Conservation (phyloP, 306 rosid genomes). For the Cicer pinnatifidum region DNA sequence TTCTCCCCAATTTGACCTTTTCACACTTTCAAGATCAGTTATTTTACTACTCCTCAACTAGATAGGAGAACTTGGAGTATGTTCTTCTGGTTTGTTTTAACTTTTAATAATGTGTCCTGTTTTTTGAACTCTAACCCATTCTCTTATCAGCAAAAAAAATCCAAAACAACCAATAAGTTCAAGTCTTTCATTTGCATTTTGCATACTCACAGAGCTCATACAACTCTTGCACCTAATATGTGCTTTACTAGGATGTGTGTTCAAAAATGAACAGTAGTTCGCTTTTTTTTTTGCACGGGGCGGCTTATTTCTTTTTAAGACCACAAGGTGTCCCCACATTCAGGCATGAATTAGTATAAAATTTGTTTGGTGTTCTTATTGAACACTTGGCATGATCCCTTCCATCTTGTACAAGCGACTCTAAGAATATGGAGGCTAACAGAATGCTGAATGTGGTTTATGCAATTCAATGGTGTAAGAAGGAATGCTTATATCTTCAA, state of each 20-base stretch:
- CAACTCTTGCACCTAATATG: slow-evolving; percentile 2
- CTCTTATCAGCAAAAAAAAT: neutral
- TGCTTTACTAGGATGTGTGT: neutral
- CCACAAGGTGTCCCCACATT: slow-evolving; percentile 11
- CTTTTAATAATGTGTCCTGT: neutral
- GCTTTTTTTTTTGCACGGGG: neutral
- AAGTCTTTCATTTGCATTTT: neutral
- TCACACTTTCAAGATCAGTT: slow-evolving; percentile 1
- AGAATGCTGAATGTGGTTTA: slow-evolving; percentile 9
- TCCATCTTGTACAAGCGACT: slow-evolving; percentile 4
- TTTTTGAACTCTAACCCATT: neutral
- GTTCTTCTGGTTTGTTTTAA: neutral
- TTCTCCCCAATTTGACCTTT: slow-evolving; percentile 11
- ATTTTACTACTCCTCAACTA: neutral
- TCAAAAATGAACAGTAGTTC: neutral
- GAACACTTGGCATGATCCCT: slow-evolving; percentile 1
- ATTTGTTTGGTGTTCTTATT: neutral
- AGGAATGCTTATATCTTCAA: slow-evolving; percentile 4
- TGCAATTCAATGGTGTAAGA: neutral
- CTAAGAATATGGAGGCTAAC: slow-evolving; percentile 27
- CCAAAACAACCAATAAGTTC: neutral
- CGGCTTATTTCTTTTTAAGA: slow-evolving; percentile 11
- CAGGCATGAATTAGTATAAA: slow-evolving; percentile 1
- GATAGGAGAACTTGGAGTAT: neutral
- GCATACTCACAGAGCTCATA: neutral